A percentile compares a stretch with the other conserved stretches of the same genome.
Evolutionary conservation across 169 alveolate genomes (phyloP).

Genomic region (Plasmodium reichenowi): DNA sequence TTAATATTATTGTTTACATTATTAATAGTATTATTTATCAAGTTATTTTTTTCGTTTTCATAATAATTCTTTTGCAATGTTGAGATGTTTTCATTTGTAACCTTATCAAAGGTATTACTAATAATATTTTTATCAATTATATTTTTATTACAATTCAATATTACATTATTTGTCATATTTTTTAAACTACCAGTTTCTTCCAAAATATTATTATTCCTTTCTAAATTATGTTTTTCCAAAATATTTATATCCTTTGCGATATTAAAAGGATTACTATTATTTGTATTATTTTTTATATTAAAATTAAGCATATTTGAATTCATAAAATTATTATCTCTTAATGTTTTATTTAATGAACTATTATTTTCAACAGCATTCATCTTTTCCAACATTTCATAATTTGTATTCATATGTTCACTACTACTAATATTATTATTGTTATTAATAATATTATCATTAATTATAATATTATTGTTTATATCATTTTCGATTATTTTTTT

Average conservation of each 20-base stretch:
- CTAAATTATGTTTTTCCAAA: slow-evolving; percentile 26
- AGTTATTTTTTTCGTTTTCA: slow-evolving; percentile 17
- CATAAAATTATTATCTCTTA: slow-evolving; percentile 14
- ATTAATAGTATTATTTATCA: neutral
- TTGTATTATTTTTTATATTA: neutral
- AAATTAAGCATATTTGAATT: neutral
- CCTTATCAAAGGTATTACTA: neutral
- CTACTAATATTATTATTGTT: slow-evolving; percentile 11
- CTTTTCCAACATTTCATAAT: slow-evolving; percentile 3
- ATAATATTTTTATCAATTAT: neutral
- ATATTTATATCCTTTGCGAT: slow-evolving; percentile 10
- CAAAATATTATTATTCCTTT: slow-evolving; percentile 1
- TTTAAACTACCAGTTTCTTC: slow-evolving; percentile 12
- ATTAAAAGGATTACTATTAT: slow-evolving; percentile 4
- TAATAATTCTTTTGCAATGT: neutral
- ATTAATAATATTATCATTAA: slow-evolving; percentile 10
- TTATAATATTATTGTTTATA: slow-evolving; percentile 11
- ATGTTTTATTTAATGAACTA: slow-evolving; percentile 7
- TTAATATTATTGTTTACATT: neutral
- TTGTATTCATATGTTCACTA: neutral
- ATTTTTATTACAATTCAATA: neutral
- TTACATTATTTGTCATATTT: slow-evolving; percentile 7
- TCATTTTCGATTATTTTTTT: neutral
- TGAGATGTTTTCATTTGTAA: slow-evolving; percentile 8
- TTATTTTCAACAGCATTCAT: neutral